phyloP scores from a whole-genome alignment of 495 filamentous ascomycete species.

The Aspergillus carlsbadensis region DNA sequence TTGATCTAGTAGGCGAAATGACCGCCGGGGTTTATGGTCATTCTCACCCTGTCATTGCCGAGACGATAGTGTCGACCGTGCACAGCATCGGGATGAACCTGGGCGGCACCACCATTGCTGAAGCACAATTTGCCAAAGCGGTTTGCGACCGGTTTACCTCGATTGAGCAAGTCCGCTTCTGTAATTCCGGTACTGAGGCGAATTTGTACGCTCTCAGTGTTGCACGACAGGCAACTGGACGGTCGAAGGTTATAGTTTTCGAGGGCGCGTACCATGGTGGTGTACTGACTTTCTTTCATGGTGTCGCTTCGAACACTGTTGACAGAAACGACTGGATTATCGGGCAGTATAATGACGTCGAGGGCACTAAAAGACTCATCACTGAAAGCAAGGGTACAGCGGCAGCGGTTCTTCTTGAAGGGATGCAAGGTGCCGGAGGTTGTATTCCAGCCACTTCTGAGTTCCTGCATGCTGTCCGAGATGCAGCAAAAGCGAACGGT shows the following conservation, averaged over 20 bases:
- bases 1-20: slow-evolving; percentile 44
- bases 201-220: slow-evolving; percentile 47
- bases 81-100: slow-evolving; percentile 10
- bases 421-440: slow-evolving; percentile 57
- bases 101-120: background rate
- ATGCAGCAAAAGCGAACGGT: slow-evolving; percentile 32
- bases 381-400: slow-evolving; percentile 24
- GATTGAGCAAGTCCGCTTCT: slow-evolving; percentile 46
- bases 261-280: slow-evolving; percentile 57
- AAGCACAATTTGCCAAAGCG: slow-evolving; percentile 18
- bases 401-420: slow-evolving; percentile 59
- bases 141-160: slow-evolving; percentile 17
- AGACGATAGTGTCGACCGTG: slow-evolving; percentile 13
- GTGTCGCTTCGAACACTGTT: slow-evolving; percentile 17
- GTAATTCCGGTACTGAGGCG: slow-evolving; percentile 56
- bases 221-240: slow-evolving; percentile 26
- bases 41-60: slow-evolving; percentile 38
- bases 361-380: slow-evolving; percentile 10
- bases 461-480: slow-evolving; percentile 45
- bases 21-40: slow-evolving; percentile 48
- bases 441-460: slow-evolving; percentile 40
- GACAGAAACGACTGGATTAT: slow-evolving; percentile 37
- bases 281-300: slow-evolving; percentile 12
- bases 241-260: slow-evolving; percentile 48
- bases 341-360: slow-evolving; percentile 47